Evolutionary conservation across 805 yeast genomes (phyloP), one percentile per base, ranked within the genome.

Genomic region (Saccharomycopsis schoenii): DNA sequence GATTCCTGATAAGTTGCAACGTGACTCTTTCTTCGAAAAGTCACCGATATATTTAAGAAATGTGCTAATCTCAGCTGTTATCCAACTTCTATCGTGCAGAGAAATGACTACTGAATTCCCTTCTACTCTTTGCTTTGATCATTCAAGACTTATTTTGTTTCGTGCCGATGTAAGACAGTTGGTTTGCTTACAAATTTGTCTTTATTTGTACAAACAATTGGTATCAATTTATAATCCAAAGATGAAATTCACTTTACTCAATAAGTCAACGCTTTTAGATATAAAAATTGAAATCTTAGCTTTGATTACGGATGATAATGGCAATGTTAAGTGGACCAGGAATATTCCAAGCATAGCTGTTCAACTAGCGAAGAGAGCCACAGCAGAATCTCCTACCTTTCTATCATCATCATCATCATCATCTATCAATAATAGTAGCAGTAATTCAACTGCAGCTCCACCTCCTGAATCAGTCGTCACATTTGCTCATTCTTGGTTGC

Each of bases 281-380:
- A 76, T 89, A 60, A 89, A 86, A 71, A 83, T 77, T 58, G 93
- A 89, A 67, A 81, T 90, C 51, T 74, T 88, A 59, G 86, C 92
- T 39, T 86, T 89, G 55, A 89, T 89, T 17, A 83, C 90, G 40
- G 96, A 89, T 72, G 89, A 87, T 62, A 87, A 85, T 67, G 96
- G 96, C 1, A 88, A 88, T 70, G 83, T 89, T 62, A 89, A 91
- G 74, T 89, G 97, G 97, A 89, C 97, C 0, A 82, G 89, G 68
- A 89, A 89, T 71, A 81, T 89, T 29, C 80, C 83, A 65, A 77
- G 87, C 15, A 82, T 90, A 64, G 81, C 93, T 4, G 77, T 89
- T 62, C 96, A 86, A 69, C 68, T 87, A 57, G 80, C 81, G 40
- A 80, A 81, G 66, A 74, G 73, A 58, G 57, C 59, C 19, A 62